These are phyloP conservation scores for Coemansia nantahalensis DNA, from an alignment of 192 early-diverging fungal species.

Conservation along the genomic window DNA sequence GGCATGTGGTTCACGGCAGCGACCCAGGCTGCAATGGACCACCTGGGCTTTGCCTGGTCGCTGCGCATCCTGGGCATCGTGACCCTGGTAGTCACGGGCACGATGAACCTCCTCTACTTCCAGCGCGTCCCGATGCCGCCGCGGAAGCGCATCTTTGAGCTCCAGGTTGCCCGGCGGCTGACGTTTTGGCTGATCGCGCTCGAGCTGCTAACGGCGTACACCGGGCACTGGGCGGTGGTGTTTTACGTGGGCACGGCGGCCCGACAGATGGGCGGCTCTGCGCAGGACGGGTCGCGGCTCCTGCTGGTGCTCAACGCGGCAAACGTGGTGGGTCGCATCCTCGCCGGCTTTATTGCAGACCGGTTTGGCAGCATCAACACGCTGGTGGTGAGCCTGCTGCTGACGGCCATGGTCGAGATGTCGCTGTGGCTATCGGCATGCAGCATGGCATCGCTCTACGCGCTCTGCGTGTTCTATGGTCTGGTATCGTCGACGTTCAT, in stretches of 20 bases:
- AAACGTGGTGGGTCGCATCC: constrained; percentile 20
- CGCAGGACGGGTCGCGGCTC: constrained; percentile 15
- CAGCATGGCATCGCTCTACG: constrained; percentile 23
- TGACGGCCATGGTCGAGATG: constrained; percentile 23
- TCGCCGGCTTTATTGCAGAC: constrained; percentile 32
- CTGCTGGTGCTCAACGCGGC: constrained; percentile 33
- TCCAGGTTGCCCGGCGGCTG: constrained; percentile 9
- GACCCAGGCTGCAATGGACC: constrained; percentile 57
- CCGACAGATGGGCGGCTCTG: constrained; percentile 12
- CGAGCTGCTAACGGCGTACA: constrained; percentile 18
- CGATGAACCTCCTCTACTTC: constrained; percentile 38
- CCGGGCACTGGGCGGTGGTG: constrained; percentile 45
- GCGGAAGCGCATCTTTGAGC: constrained; percentile 38
- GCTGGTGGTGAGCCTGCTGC: constrained; percentile 10
- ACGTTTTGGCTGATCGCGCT: constrained; percentile 33
- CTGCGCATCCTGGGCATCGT: constrained; percentile 65
- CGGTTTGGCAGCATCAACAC: constrained; percentile 33
- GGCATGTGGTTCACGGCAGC: constrained; percentile 63
- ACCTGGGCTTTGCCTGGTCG: constrained; percentile 60
- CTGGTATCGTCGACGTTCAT: constrained; percentile 37
- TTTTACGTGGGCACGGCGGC: constrained; percentile 39
- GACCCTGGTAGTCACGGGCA: constrained; percentile 28
- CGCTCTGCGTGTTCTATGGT: constrained; percentile 32
- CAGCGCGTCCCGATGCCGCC: constrained; percentile 37
- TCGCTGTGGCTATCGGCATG: constrained; percentile 31